Conservation (phyloP, 352 stramenopile genomes). For the Pythium oligandrum region DNA sequence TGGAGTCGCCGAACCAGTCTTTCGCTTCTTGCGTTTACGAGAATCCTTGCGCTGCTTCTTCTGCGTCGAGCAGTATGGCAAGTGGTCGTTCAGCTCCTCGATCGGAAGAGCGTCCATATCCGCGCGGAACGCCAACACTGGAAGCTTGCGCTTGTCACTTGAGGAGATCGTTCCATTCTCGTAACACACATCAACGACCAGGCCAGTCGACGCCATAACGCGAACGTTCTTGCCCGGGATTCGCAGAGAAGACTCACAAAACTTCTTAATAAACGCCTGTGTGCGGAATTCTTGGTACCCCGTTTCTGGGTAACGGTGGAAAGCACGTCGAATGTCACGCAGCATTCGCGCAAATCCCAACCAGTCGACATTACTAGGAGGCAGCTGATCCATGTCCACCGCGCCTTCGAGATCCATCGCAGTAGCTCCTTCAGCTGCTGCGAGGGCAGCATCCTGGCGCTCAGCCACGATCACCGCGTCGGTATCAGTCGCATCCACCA, state of each 20-base stretch:
- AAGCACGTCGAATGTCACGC: conserved; percentile 68
- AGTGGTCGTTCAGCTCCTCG: conserved; percentile 72
- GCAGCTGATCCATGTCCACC: conserved; percentile 6
- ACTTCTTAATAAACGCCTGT: conserved; percentile 76
- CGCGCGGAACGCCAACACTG: conserved; percentile 89
- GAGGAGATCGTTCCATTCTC: conserved; percentile 46
- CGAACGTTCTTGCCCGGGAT: conserved; percentile 73
- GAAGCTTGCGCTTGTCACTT: conserved; percentile 54
- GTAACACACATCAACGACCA: conserved; percentile 89
- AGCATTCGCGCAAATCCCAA: conserved; percentile 66
- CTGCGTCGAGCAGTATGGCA: conserved; percentile 73
- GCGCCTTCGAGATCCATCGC: conserved; percentile 6
- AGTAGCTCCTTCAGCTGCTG: conserved; percentile 8
- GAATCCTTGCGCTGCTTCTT: conserved; percentile 49
- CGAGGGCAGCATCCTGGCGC: conserved; percentile 4
- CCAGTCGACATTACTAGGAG: conserved; percentile 43
- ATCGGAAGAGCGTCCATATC: conserved; percentile 97
- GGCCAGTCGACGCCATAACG: conserved; percentile 77
- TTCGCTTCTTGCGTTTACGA: conserved; percentile 68
- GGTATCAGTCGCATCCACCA: neutral
- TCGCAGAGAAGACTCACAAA: conserved; percentile 77
- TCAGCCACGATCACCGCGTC: neutral
- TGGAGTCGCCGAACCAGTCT: conserved; percentile 14
- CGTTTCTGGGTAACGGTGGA: conserved; percentile 91
- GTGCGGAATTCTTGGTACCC: conserved; percentile 89